phyloP scores from a whole-genome alignment of 2,329 filamentous ascomycete genomes.

The Ceratocystis lukuohia region DNA sequence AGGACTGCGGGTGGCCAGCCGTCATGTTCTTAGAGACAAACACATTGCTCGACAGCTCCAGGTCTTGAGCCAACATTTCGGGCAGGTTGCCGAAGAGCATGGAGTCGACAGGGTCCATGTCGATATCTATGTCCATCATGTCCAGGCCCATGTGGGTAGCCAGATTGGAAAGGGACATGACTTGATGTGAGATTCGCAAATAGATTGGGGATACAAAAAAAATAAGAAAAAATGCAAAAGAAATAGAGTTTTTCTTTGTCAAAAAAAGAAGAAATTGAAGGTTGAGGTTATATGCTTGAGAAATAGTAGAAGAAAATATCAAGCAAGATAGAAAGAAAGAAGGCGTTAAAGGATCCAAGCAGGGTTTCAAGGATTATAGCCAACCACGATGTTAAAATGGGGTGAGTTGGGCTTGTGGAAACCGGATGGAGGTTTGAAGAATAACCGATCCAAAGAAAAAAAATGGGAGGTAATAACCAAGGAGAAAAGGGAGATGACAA shows the following conservation, averaged over 20 bases:
- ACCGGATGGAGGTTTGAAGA: conserved; percentile 2
- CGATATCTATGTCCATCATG: conserved; percentile 3
- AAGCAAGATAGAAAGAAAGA: background rate
- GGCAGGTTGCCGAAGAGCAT: conserved; percentile 34
- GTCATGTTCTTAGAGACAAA: conserved; percentile 41
- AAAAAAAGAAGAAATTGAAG: background rate
- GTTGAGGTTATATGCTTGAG: background rate
- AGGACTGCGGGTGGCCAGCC: conserved; percentile 33
- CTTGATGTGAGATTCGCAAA: background rate
- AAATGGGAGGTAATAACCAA: background rate
- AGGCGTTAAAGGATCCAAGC: background rate
- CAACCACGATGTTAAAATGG: conserved; percentile 2
- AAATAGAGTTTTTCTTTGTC: no score
- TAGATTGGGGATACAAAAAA: background rate
- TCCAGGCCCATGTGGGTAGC: background rate
- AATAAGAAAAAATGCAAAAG: background rate
- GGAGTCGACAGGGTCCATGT: conserved; percentile 21
- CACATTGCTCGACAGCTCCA: conserved; percentile 36
- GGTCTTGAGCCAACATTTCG: conserved; percentile 42
- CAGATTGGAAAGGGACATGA: background rate
- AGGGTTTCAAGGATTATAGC: conserved; percentile 7
- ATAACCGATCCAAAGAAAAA: background rate
- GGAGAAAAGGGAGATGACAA: background rate
- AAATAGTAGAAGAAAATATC: background rate
- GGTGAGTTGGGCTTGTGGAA: background rate